A percentile compares a stretch with the other conserved stretches of the same genome.
phyloP scores from a whole-genome alignment of 345 rosid genomes.

The Citropsis articulata region DNA sequence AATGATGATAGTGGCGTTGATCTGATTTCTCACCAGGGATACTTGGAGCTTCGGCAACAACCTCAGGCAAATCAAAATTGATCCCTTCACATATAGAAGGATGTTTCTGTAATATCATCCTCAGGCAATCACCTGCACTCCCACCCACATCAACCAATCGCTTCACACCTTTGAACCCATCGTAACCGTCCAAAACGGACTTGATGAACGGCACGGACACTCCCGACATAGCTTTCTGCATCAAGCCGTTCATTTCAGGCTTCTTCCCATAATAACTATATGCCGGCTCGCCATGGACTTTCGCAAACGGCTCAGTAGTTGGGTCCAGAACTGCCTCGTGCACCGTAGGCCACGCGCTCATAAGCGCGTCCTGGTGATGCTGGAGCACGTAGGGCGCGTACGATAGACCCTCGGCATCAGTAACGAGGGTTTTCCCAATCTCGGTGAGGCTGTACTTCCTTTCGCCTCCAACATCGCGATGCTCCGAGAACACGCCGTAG shows the following conservation, averaged over 20 bases:
- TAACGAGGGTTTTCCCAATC: constrained; percentile 72
- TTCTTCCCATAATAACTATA: constrained; percentile 68
- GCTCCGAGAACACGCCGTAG: constrained; percentile 73
- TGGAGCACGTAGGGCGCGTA: constrained; percentile 82
- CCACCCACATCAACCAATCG: constrained; percentile 89
- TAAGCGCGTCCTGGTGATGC: constrained; percentile 86
- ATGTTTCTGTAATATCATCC: constrained; percentile 62
- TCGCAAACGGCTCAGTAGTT: constrained; percentile 64
- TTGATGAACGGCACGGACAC: constrained; percentile 88
- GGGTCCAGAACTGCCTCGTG: constrained; percentile 78
- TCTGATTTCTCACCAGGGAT: constrained; percentile 50
- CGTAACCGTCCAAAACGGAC: constrained; percentile 58
- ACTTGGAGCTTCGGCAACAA: constrained; percentile 66
- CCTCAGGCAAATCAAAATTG: constrained; percentile 89
- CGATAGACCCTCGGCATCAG: constrained; percentile 69
- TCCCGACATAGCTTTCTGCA: constrained; percentile 92
- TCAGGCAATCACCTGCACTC: constrained; percentile 88
- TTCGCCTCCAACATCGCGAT: constrained; percentile 31
- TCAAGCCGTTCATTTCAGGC: constrained; percentile 79
- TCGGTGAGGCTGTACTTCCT: constrained; percentile 71
- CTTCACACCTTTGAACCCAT: constrained; percentile 56
- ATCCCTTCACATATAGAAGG: constrained; percentile 50
- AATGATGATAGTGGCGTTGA: too few relatives aligned
- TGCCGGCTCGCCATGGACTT: constrained; percentile 68
- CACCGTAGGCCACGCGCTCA: constrained; percentile 76